Conservation (phyloP, 257 asterid species). For the Fraxinus cuspidata region DNA sequence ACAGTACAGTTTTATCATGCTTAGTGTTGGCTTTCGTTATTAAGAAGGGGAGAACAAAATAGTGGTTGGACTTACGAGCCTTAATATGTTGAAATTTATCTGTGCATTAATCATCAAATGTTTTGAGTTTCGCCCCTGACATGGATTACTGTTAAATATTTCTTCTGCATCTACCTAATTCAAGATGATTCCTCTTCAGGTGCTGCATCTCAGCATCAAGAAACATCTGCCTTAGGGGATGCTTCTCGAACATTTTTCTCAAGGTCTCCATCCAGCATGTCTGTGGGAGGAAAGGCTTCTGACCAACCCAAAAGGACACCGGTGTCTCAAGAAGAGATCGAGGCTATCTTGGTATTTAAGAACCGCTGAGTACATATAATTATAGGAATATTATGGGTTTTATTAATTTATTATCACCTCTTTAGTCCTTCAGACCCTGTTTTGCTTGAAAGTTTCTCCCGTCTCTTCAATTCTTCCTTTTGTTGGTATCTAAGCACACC, state of each 20-base stretch:
- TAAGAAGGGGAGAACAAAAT: background rate
- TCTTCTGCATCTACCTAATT: constrained; percentile 9
- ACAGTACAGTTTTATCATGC: background rate
- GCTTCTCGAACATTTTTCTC: constrained; percentile 53
- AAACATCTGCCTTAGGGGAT: constrained; percentile 40
- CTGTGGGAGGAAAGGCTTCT: constrained; percentile 85
- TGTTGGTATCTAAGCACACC: constrained; percentile 8
- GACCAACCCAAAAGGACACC: constrained; percentile 95
- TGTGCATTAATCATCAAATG: background rate
- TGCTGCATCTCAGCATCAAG: constrained; percentile 47
- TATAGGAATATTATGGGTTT: background rate
- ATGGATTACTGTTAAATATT: constrained; percentile 7
- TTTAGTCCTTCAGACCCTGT: background rate
- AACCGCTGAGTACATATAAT: background rate
- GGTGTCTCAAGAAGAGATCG: constrained; percentile 85
- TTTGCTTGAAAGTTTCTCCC: background rate
- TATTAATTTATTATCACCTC: background rate
- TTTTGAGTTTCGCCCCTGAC: background rate
- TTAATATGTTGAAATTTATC: background rate
- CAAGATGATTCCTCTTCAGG: constrained; percentile 43
- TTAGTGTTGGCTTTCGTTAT: constrained; percentile 3
- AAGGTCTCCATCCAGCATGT: constrained; percentile 49
- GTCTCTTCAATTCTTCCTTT: background rate
- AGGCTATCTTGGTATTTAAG: constrained; percentile 69
- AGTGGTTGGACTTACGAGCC: background rate